phyloP scores from a whole-genome alignment of 306 rosid genomes.

The Aeschynomene evenia region DNA sequence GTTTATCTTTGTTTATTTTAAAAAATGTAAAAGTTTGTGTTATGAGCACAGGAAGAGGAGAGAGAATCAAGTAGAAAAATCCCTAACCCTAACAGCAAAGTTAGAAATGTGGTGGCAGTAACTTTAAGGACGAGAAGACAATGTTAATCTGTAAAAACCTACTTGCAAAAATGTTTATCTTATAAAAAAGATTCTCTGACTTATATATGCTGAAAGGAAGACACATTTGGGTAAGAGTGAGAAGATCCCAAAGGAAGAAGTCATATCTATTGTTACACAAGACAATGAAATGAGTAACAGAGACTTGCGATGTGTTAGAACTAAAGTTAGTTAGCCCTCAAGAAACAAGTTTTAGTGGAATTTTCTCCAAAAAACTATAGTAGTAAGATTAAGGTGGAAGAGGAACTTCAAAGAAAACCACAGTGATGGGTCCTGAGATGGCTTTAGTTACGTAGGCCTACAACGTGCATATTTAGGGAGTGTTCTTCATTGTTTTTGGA shows the following conservation, averaged over 20 bases:
- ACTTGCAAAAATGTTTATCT: constrained; percentile 1
- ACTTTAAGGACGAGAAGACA: constrained; percentile 6
- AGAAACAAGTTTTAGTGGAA: background rate
- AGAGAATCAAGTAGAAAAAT: background rate
- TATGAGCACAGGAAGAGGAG: constrained; percentile 1
- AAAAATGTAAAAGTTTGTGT: background rate
- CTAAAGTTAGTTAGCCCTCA: background rate
- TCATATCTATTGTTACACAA: background rate
- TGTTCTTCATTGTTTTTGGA: background rate
- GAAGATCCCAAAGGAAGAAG: constrained; percentile 12
- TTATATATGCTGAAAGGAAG: constrained; percentile 20
- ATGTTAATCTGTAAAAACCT: background rate
- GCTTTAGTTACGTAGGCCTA: constrained; percentile 1
- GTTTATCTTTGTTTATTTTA: background rate
- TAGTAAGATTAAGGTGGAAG: background rate
- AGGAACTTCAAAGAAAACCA: background rate
- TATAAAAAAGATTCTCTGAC: background rate
- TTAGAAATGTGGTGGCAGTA: background rate
- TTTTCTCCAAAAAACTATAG: background rate
- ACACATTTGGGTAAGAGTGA: background rate
- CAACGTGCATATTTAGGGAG: background rate
- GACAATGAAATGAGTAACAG: background rate
- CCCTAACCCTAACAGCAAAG: background rate
- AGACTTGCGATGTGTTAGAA: background rate
- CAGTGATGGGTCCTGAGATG: background rate